Percentiles rank a stretch among this genome's conserved stretches.
phyloP scores from a whole-genome alignment of 176 grass and related monocot genomes.

The Saccharum officinarum region DNA sequence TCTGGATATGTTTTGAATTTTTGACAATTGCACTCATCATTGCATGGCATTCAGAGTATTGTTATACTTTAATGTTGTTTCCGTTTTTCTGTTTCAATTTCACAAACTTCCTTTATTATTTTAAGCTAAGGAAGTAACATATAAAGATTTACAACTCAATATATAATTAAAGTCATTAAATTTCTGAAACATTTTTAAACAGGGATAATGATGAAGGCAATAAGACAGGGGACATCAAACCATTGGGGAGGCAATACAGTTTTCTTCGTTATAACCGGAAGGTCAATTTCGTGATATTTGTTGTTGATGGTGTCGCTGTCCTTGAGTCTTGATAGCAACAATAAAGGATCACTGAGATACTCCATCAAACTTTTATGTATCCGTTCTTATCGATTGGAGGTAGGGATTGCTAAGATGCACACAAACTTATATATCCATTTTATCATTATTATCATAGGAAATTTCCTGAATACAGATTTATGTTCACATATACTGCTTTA shows the following conservation, averaged over 20 bases:
- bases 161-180: not conserved
- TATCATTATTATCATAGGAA: not conserved
- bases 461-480: not conserved
- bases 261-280: conserved; percentile 58
- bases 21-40: not conserved
- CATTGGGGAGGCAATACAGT: conserved; percentile 37
- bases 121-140: conserved; percentile 25
- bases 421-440: not conserved
- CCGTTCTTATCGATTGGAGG: conserved; percentile 79
- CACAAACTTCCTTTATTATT: conserved; percentile 14
- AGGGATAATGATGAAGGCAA: conserved; percentile 48
- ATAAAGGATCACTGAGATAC: conserved; percentile 42
- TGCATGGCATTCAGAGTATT: not conserved
- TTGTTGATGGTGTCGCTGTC: conserved; percentile 59
- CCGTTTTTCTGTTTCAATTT: conserved; percentile 1
- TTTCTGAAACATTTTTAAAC: conserved; percentile 14
- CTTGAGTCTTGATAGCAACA: conserved; percentile 42
- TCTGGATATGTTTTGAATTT: conserved; percentile 22
- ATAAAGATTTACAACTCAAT: not conserved
- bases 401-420: conserved; percentile 22
- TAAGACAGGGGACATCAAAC: conserved; percentile 43
- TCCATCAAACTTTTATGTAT: conserved; percentile 60
- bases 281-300: conserved; percentile 87
- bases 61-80: conserved; percentile 3
- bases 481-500: not conserved